Base-by-base conservation (phyloP, 148 eudicot species). In the Rhododendron griersonianum region DNA sequence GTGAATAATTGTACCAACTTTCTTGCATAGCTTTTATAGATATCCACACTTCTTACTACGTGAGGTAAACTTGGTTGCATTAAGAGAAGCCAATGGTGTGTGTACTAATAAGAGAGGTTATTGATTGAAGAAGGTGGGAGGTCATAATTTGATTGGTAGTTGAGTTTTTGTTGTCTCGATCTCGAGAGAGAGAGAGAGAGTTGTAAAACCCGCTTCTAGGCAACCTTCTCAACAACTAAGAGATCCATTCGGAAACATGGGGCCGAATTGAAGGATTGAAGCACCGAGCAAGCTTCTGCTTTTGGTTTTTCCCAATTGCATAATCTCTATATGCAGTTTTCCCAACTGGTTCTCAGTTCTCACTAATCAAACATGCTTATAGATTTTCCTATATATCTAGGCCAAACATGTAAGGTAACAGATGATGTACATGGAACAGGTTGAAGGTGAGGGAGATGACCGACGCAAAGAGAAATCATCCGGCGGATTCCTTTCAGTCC, bases 401-500 rank as follows among this genome's bases (percentile, higher is more conserved):
- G 76, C 76, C 76, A 71, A 30, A 71, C 61, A 35, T 28, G 48
- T 37, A 59, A 33, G 9, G 15, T 75, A 82, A 73, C 82, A 44
- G 16, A 25, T 78, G 84, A 39, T 81, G 73, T 75, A 57, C 78
- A 39, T 74, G 81, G 78, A 74, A 81, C 95, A 96, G 99, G 98
- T 96, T 86, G 94, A 89, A 84, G 96, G 90, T 39, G 91, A 88
- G 19, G 98, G 88, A 87, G 99, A 93, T 37, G 95, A 92, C 67
- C 93, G 90, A 53, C 88, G 80, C 79, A 95, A 93, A 90, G 99
- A 95, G 85, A 95, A 92, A 91, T 91, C 92, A 83, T 94, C 94
- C 7, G 92, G 95, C 11, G 99, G 99, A 78, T 92, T 97, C 85
- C 91, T 97, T 81, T 95, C 99, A 19, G 91, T 87, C 84, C 91